Evolutionary conservation across 345 rosid species (phyloP).

Genomic region (Acer negundo): DNA sequence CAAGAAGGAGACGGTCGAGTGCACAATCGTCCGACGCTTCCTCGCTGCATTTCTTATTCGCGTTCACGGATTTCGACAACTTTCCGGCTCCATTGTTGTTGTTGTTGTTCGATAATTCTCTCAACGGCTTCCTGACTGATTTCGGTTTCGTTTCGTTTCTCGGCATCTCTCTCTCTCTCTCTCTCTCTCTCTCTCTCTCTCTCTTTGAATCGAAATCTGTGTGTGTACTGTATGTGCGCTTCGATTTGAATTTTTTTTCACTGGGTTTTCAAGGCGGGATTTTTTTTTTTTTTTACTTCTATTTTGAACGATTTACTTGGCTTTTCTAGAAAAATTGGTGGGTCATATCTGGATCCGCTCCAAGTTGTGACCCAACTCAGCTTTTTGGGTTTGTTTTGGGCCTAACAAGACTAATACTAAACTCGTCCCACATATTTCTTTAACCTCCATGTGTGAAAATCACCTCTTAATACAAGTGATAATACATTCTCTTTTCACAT

Average conservation of each 20-base stretch:
- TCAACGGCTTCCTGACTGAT: conserved; percentile 40
- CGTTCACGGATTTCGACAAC: conserved; percentile 30
- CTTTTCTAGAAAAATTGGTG: neutral
- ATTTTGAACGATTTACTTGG: neutral
- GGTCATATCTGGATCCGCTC: neutral
- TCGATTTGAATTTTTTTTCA: conserved; percentile 5
- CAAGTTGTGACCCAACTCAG: neutral
- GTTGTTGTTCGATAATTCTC: conserved; percentile 33
- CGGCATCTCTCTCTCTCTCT: conserved; percentile 32
- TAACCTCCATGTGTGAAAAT: no score
- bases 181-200: neutral
- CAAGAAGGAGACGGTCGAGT: conserved; percentile 62
- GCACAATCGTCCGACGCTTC: conserved; percentile 33
- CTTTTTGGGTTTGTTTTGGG: neutral
- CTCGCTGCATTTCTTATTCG: conserved; percentile 19
- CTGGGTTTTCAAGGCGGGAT: neutral
- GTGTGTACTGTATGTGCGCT: neutral
- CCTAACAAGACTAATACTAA: neutral
- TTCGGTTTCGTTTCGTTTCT: conserved; percentile 33
- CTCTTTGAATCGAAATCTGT: neutral
- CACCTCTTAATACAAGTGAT: no score
- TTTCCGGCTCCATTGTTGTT: conserved; percentile 10
- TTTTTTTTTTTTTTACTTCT: neutral
- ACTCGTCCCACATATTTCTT: no score
- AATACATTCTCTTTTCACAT: no score